Conservation (phyloP, 164 flowering plant species). For the Piper longum region DNA sequence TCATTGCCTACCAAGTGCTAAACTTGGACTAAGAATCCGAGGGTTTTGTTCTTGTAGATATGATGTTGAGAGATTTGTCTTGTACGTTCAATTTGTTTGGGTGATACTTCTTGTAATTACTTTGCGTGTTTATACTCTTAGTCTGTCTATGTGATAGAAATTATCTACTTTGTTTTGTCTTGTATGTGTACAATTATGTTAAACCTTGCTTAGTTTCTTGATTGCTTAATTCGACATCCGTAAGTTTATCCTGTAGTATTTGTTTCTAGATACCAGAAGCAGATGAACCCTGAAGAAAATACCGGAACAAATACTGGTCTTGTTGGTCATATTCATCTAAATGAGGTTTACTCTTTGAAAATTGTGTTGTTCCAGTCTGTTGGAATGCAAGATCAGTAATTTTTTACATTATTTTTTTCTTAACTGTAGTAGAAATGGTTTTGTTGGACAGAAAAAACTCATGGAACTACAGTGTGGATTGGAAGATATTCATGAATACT, state of each 20-base stretch:
- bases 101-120: no score
- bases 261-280: constrained; percentile 31
- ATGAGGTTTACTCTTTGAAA: constrained; percentile 32
- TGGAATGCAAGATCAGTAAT: background rate
- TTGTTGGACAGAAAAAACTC: constrained; percentile 31
- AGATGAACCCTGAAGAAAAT: constrained; percentile 15
- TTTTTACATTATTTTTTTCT: background rate
- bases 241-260: background rate
- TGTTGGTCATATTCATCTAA: constrained; percentile 71
- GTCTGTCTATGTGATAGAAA: no score
- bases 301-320: constrained; percentile 36
- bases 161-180: background rate
- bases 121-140: no score
- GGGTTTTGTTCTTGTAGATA: no score
- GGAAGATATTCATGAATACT: constrained; percentile 35
- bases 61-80: no score
- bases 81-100: no score
- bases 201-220: background rate
- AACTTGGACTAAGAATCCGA: no score
- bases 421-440: background rate
- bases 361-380: background rate
- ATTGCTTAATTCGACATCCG: background rate
- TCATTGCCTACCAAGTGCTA: no score
- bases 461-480: constrained; percentile 22
- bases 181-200: background rate